Conservation (phyloP, 768 basidiomycete genomes). For the Chalciporus chontae region DNA sequence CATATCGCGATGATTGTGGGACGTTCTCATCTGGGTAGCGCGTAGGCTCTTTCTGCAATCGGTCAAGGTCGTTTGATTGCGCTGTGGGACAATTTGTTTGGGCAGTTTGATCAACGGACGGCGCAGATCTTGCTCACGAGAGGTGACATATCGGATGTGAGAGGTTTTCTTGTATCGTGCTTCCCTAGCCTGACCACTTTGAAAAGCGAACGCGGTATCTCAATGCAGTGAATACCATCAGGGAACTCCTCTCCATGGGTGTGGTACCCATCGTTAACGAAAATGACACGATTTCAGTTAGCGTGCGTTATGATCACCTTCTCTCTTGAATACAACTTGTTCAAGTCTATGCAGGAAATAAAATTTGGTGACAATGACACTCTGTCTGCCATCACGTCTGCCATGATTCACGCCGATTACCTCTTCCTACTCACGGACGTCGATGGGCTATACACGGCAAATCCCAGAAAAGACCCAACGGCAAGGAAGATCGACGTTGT, state of each 20-base stretch:
- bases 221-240: constrained; percentile 95
- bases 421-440: constrained; percentile 96
- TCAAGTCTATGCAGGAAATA: constrained; percentile 70
- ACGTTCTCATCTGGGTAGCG: constrained; percentile 20
- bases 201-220: constrained; percentile 86
- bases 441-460: constrained; percentile 91
- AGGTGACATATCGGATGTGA: constrained; percentile 95
- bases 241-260: constrained; percentile 87
- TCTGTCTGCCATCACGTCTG: constrained; percentile 92
- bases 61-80: constrained; percentile 96
- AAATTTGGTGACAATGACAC: constrained; percentile 99
- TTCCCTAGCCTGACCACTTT: constrained; percentile 5
- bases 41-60: constrained; percentile 90
- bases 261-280: constrained; percentile 99
- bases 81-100: constrained; percentile 95
- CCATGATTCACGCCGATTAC: constrained; percentile 98
- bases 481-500: constrained; percentile 83
- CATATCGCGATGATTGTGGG: neutral
- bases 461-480: constrained; percentile 85
- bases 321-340: neutral
- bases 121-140: constrained; percentile 93
- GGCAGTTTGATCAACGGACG: constrained; percentile 90
- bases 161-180: constrained; percentile 9
- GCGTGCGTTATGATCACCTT: constrained; percentile 51
- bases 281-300: constrained; percentile 97